Conservation (phyloP, 2,329 filamentous ascomycete genomes). For the Neofusicoccum kwambonambiense region DNA sequence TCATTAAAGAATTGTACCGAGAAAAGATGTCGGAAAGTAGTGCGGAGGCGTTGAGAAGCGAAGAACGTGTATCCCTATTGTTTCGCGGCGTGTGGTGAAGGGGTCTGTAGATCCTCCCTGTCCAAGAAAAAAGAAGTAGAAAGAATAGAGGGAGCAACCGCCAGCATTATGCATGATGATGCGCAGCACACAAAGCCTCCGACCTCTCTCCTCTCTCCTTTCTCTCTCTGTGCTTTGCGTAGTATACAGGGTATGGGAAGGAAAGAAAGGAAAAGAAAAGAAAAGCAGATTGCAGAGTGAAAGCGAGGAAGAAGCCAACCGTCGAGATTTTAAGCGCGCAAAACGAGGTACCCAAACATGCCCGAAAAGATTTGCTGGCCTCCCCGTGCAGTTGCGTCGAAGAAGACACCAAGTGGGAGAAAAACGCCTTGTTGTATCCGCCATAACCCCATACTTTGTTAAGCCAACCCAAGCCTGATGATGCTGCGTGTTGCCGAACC, state of each 20-base stretch:
- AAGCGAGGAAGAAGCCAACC: background rate
- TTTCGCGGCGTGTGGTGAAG: background rate
- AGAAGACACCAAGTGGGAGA: background rate
- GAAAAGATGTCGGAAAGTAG: background rate
- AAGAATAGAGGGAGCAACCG: slow-evolving; percentile 8
- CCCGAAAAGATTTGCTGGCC: slow-evolving; percentile 11
- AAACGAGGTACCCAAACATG: slow-evolving; percentile 13
- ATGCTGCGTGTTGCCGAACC: slow-evolving; percentile 13
- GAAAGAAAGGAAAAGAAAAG: slow-evolving; percentile 20
- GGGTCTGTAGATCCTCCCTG: background rate
- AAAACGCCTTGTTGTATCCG: slow-evolving; percentile 13
- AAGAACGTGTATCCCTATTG: slow-evolving; percentile 15
- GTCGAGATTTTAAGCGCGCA: background rate
- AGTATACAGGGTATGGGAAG: slow-evolving; percentile 31
- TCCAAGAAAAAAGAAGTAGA: slow-evolving; percentile 5
- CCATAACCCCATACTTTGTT: slow-evolving; percentile 3
- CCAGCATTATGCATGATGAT: slow-evolving; percentile 16
- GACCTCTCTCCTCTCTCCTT: slow-evolving; percentile 9
- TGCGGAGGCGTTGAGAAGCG: slow-evolving; percentile 4
- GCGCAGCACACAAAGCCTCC: slow-evolving; percentile 19
- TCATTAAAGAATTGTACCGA: slow-evolving; percentile 17
- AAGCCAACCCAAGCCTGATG: slow-evolving; percentile 6
- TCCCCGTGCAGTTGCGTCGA: slow-evolving; percentile 4
- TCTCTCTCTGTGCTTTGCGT: slow-evolving; percentile 20
- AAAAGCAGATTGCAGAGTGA: background rate